Evolutionary conservation across 2,329 filamentous ascomycete genomes (phyloP).

Genomic region (Fusarium annulatum): DNA sequence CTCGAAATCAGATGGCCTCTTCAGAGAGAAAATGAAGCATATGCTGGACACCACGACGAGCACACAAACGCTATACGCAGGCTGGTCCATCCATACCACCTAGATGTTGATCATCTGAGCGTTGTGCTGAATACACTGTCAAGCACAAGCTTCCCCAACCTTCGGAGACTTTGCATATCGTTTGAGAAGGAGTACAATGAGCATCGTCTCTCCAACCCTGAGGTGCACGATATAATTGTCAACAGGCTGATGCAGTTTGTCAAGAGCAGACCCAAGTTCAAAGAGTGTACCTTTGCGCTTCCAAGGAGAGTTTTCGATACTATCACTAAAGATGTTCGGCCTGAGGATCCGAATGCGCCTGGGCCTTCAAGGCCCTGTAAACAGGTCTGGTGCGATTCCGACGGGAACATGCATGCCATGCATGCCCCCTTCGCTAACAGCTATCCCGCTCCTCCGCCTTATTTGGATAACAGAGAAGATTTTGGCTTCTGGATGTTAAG

Average conservation of each 20-base stretch:
- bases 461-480: neutral
- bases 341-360: too few species aligned
- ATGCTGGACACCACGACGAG: neutral
- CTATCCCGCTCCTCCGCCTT: neutral
- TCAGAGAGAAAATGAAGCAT: neutral
- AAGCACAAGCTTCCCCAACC: neutral
- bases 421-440: neutral
- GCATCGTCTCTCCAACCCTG: neutral
- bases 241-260: neutral
- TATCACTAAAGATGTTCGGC: neutral
- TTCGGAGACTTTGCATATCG: neutral
- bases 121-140: neutral
- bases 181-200: neutral
- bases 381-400: neutral
- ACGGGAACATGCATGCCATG: neutral
- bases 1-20: constrained; percentile 1
- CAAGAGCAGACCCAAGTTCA: neutral
- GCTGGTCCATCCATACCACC: neutral
- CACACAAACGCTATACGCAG: neutral
- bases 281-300: neutral
- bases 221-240: neutral
- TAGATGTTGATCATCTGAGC: neutral
- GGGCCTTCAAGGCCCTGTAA: neutral
- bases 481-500: neutral
- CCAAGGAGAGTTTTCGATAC: neutral